Conservation (phyloP, 192 early-diverging fungal genomes). For the Coemansia sp. region DNA sequence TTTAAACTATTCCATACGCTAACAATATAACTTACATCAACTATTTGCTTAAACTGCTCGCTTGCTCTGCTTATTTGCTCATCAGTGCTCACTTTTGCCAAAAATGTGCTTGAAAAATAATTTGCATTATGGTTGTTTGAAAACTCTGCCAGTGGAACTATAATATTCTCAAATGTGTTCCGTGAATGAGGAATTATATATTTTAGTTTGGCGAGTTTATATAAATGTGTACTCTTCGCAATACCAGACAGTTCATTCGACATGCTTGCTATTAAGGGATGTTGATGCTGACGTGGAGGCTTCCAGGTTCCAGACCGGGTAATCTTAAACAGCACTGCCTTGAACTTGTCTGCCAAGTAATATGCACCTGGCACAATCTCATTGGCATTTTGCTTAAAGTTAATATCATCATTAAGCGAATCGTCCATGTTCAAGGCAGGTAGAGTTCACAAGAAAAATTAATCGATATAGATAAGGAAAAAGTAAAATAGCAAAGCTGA, state of each 20-base stretch:
- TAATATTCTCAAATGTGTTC: background rate
- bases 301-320: slow-evolving; percentile 4
- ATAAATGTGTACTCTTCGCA: background rate
- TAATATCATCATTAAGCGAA: background rate
- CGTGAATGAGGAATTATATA: background rate
- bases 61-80: background rate
- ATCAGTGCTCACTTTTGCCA: slow-evolving; percentile 2
- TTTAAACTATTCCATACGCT: background rate
- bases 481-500: slow-evolving; percentile 24
- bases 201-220: background rate
- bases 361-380: background rate
- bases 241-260: background rate
- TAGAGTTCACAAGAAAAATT: background rate
- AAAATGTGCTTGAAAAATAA: background rate
- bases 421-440: background rate
- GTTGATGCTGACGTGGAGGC: background rate
- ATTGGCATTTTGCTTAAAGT: background rate
- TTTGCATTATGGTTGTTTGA: slow-evolving; percentile 35
- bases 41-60: background rate
- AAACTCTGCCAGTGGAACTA: slow-evolving; percentile 1
- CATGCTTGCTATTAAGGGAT: background rate
- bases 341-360: background rate
- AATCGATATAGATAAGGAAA: background rate
- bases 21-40: background rate
- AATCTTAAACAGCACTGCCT: background rate